These are phyloP conservation scores for Knoxdaviesia capensis DNA, from an alignment of 2,329 filamentous ascomycete genomes.

Conservation along the genomic window DNA sequence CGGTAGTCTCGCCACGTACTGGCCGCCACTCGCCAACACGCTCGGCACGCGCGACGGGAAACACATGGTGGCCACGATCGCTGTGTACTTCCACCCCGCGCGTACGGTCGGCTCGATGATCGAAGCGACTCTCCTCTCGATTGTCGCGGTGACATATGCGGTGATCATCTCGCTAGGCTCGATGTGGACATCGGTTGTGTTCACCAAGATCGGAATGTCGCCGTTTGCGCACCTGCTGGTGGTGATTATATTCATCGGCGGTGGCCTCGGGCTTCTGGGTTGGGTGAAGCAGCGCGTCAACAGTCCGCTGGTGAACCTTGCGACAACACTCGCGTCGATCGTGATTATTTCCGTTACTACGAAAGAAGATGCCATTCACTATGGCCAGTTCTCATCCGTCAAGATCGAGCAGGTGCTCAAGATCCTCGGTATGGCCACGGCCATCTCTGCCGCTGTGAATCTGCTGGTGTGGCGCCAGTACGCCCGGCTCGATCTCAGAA, in stretches of 20 bases:
- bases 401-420: slow-evolving; percentile 70
- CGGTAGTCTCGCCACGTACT: slow-evolving; percentile 72
- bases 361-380: slow-evolving; percentile 75
- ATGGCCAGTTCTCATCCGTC: slow-evolving; percentile 57
- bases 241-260: slow-evolving; percentile 66
- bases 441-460: slow-evolving; percentile 52
- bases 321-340: slow-evolving; percentile 68
- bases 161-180: slow-evolving; percentile 54
- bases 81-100: slow-evolving; percentile 86
- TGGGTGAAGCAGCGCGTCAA: slow-evolving; percentile 71
- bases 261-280: slow-evolving; percentile 68
- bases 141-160: slow-evolving; percentile 56
- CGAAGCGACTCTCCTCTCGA: slow-evolving; percentile 59
- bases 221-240: slow-evolving; percentile 60
- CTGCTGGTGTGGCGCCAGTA: slow-evolving; percentile 61
- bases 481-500: slow-evolving; percentile 51
- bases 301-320: slow-evolving; percentile 64
- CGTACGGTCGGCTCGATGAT: slow-evolving; percentile 77
- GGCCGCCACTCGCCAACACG: slow-evolving; percentile 48
- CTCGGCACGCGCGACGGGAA: slow-evolving; percentile 78
- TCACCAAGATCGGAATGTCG: slow-evolving; percentile 42
- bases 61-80: slow-evolving; percentile 82
- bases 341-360: slow-evolving; percentile 80
- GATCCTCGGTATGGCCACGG: slow-evolving; percentile 63
- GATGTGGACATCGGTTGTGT: slow-evolving; percentile 72